A percentile compares a stretch with the other conserved stretches of the same genome.
These are phyloP conservation scores for Hypoxylon trugodes DNA, from an alignment of 495 filamentous ascomycete genomes.

Conservation along the genomic window DNA sequence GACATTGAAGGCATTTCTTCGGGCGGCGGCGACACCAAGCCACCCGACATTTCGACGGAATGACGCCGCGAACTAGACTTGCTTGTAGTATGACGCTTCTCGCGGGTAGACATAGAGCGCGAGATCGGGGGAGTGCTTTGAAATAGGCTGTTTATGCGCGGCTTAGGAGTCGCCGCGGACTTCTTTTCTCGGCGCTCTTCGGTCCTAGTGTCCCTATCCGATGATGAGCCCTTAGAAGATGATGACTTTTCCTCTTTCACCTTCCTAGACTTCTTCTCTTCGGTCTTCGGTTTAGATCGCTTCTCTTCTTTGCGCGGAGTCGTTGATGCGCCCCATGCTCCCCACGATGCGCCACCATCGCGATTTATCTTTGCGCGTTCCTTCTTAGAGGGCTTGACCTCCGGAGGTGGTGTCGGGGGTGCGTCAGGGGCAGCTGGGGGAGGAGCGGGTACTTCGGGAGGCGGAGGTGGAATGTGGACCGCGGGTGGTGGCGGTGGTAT, in stretches of 20 bases:
- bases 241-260: conserved; percentile 52
- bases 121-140: conserved; percentile 60
- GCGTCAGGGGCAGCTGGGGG: conserved; percentile 57
- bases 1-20: conserved; percentile 54
- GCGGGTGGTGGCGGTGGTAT: conserved; percentile 38
- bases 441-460: conserved; percentile 48
- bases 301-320: conserved; percentile 46
- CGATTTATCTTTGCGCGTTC: conserved; percentile 58
- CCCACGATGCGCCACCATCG: conserved; percentile 53
- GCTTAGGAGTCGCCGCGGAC: conserved; percentile 28
- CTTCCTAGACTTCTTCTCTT: conserved; percentile 42
- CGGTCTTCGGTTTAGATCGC: conserved; percentile 40
- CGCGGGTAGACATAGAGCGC: conserved; percentile 59
- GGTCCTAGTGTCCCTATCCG: conserved; percentile 48
- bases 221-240: conserved; percentile 55
- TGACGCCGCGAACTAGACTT: conserved; percentile 56
- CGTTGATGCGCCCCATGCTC: conserved; percentile 53
- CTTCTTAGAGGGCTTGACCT: conserved; percentile 51
- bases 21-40: conserved; percentile 58
- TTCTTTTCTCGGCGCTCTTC: conserved; percentile 50
- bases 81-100: conserved; percentile 53
- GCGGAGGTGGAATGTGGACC: conserved; percentile 40
- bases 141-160: conserved; percentile 58
- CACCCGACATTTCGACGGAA: conserved; percentile 55
- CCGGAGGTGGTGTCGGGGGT: conserved; percentile 52